Evolutionary conservation across 805 yeast species (phyloP).

Genomic region (Wickerhamomyces chambardii): DNA sequence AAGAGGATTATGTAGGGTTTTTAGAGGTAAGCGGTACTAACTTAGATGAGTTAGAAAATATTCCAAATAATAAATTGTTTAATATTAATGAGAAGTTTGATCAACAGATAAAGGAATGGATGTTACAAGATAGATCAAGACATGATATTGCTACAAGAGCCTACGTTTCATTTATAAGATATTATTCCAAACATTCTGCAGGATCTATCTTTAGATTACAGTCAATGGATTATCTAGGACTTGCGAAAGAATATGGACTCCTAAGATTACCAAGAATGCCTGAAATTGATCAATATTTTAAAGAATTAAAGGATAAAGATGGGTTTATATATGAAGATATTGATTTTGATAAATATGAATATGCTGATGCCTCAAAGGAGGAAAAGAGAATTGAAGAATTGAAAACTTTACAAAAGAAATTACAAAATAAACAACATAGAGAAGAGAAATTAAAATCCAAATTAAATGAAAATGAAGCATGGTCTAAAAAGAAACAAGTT

Average conservation of each 20-base stretch:
- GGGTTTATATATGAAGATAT: slow-evolving; percentile 68
- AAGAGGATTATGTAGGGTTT: slow-evolving; percentile 74
- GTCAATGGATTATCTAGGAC: slow-evolving; percentile 58
- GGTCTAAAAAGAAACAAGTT: slow-evolving; percentile 33
- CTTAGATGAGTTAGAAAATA: slow-evolving; percentile 29
- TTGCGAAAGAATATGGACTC: slow-evolving; percentile 74
- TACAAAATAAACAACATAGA: slow-evolving; percentile 22
- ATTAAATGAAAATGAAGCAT: slow-evolving; percentile 10
- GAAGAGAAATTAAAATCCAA: slow-evolving; percentile 19
- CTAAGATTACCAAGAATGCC: slow-evolving; percentile 92
- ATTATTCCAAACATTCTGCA: slow-evolving; percentile 84
- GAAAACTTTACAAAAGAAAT: slow-evolving; percentile 30
- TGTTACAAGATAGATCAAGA: slow-evolving; percentile 64
- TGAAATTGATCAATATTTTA: slow-evolving; percentile 50
- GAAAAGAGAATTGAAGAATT: slow-evolving; percentile 47
- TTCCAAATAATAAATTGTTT: slow-evolving; percentile 4
- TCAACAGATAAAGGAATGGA: slow-evolving; percentile 34
- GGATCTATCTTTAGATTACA: slow-evolving; percentile 76
- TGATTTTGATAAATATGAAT: slow-evolving; percentile 61
- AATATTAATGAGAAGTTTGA: slow-evolving; percentile 11
- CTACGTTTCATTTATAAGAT: slow-evolving; percentile 75
- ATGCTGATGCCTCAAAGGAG: slow-evolving; percentile 60
- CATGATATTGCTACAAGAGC: slow-evolving; percentile 77
- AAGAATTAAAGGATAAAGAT: slow-evolving; percentile 25
- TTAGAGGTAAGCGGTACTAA: slow-evolving; percentile 63